Conservation (phyloP, 2,329 filamentous ascomycete genomes). For the Colletotrichum musae region DNA sequence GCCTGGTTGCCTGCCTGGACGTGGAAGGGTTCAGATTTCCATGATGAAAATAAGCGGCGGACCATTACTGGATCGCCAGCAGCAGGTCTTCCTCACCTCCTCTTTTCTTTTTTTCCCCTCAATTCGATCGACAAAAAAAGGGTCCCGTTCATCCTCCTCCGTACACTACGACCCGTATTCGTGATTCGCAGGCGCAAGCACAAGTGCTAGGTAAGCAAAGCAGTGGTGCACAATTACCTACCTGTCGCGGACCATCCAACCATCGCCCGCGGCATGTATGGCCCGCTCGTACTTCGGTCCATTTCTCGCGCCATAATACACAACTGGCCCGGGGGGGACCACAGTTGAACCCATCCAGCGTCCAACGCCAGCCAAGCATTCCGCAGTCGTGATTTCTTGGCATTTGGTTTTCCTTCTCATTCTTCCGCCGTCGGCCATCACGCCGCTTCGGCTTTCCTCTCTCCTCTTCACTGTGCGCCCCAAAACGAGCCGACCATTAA, state of each 20-base stretch:
- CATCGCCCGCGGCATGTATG: slow-evolving; percentile 3
- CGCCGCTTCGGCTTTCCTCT: slow-evolving; percentile 23
- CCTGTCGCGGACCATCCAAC: not conserved
- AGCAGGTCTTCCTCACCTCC: slow-evolving; percentile 16
- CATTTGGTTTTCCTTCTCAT: not conserved
- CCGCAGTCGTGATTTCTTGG: slow-evolving; percentile 27
- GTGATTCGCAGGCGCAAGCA: too few relatives aligned
- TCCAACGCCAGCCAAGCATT: slow-evolving; percentile 25
- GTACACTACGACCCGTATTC: not conserved
- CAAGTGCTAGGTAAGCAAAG: not conserved
- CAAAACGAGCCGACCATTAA: not conserved
- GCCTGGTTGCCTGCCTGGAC: too few relatives aligned
- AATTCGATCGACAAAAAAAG: slow-evolving; percentile 27
- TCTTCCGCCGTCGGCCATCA: slow-evolving; percentile 17
- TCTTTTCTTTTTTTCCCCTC: slow-evolving; percentile 3
- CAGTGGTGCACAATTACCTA: not conserved
- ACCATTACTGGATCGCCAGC: slow-evolving; percentile 6
- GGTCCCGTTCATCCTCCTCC: slow-evolving; percentile 12
- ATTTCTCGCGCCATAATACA: slow-evolving; percentile 34
- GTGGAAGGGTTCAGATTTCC: not conserved
- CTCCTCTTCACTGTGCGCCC: not conserved
- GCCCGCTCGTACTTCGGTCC: slow-evolving; percentile 32
- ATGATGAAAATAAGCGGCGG: slow-evolving; percentile 11
- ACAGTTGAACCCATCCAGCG: slow-evolving; percentile 23
- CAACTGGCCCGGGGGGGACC: slow-evolving; percentile 10